These are phyloP conservation scores for Zygosaccharomyces sapae DNA, from an alignment of 1,139 yeast genomes.

Conservation along the genomic window DNA sequence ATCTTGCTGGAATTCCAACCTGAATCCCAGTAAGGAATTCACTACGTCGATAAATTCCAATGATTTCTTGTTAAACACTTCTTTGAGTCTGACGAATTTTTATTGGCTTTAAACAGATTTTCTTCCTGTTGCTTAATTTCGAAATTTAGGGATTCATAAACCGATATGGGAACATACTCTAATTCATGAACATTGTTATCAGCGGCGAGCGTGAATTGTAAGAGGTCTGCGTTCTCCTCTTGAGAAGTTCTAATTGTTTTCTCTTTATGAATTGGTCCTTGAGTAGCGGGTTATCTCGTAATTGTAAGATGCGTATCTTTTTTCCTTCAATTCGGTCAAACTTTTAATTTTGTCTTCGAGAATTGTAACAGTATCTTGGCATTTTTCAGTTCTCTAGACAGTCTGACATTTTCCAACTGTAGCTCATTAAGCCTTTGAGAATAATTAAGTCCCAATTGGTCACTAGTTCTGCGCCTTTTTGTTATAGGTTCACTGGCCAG, in stretches of 20 bases:
- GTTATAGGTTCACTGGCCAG: constrained; percentile 29
- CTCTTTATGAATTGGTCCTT: constrained; percentile 62
- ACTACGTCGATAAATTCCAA: constrained; percentile 67
- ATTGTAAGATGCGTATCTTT: constrained; percentile 53
- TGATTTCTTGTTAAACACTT: constrained; percentile 67
- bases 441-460: constrained; percentile 30
- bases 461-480: constrained; percentile 35
- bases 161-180: constrained; percentile 52
- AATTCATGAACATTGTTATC: constrained; percentile 14
- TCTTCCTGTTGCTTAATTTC: constrained; percentile 50
- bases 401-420: constrained; percentile 44
- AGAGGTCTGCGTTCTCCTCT: constrained; percentile 60
- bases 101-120: constrained; percentile 50
- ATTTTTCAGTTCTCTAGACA: constrained; percentile 41
- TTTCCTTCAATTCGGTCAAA: constrained; percentile 37
- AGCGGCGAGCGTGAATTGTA: constrained; percentile 21
- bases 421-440: constrained; percentile 39
- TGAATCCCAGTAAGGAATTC: constrained; percentile 67
- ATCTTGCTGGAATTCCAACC: constrained; percentile 65
- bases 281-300: constrained; percentile 64
- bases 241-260: constrained; percentile 48
- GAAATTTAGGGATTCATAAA: constrained; percentile 59
- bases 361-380: constrained; percentile 38
- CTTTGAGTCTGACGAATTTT: constrained; percentile 57
- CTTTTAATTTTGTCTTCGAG: constrained; percentile 40